A percentile compares a stretch with the other conserved stretches of the same genome.
These are phyloP conservation scores for Lentinula edodes DNA, from an alignment of 768 basidiomycete genomes.

Conservation along the genomic window DNA sequence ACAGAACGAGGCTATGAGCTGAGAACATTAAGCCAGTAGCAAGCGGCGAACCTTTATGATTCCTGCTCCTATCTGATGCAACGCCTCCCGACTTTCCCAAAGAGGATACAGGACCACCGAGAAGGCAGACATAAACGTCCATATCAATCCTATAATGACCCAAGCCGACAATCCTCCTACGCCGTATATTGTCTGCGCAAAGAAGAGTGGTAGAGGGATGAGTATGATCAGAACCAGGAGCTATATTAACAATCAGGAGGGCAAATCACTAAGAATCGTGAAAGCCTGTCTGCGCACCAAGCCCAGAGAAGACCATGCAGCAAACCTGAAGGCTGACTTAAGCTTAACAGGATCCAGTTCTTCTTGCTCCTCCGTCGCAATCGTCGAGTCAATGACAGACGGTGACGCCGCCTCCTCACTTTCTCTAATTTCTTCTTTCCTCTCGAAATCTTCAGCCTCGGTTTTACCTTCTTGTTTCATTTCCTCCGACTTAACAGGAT, in stretches of 20 bases:
- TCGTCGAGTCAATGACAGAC: constrained; percentile 31
- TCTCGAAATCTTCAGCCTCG: constrained; percentile 29
- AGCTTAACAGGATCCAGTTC: constrained; percentile 65
- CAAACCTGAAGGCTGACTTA: constrained; percentile 75
- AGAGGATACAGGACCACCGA: constrained; percentile 82
- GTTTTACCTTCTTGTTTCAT: constrained; percentile 15
- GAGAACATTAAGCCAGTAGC: background rate
- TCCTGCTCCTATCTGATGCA: constrained; percentile 54
- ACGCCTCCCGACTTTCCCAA: constrained; percentile 72
- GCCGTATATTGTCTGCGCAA: constrained; percentile 67
- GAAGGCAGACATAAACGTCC: constrained; percentile 75
- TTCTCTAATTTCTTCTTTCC: constrained; percentile 30
- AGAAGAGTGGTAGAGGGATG: constrained; percentile 85
- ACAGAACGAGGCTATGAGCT: background rate
- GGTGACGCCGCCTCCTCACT: constrained; percentile 14
- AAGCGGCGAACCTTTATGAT: constrained; percentile 50
- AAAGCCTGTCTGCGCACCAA: constrained; percentile 39
- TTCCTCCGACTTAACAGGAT: constrained; percentile 5
- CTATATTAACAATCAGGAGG: constrained; percentile 22
- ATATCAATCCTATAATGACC: constrained; percentile 78
- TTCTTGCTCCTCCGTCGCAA: constrained; percentile 34
- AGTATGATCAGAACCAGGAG: constrained; percentile 61
- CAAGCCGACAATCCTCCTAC: constrained; percentile 66
- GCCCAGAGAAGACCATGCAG: constrained; percentile 64
- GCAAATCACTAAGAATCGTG: background rate